Percentiles rank a stretch among this genome's conserved stretches.
Conservation (phyloP, 2,329 filamentous ascomycete species). For the Phoma herbarum region DNA sequence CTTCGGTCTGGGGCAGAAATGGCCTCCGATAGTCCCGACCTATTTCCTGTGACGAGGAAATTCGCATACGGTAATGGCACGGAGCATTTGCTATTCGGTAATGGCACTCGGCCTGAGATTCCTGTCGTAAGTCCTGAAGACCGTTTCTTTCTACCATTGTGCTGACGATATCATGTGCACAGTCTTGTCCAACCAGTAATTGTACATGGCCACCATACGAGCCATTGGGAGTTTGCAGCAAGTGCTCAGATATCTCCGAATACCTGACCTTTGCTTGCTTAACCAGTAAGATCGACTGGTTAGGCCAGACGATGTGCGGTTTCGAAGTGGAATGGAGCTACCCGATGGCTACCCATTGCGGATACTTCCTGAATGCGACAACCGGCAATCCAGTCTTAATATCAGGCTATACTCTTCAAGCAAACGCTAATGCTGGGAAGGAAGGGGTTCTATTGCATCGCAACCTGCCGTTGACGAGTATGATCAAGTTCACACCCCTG, state of each 20-base stretch:
- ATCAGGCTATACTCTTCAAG: slow-evolving; percentile 26
- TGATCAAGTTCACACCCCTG: neutral
- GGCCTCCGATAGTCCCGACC: no score
- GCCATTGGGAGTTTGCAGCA: slow-evolving; percentile 37
- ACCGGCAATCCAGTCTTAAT: slow-evolving; percentile 22
- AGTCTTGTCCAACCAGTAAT: slow-evolving; percentile 39
- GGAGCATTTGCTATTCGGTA: slow-evolving; percentile 26
- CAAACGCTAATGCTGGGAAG: no score
- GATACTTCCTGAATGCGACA: slow-evolving; percentile 36
- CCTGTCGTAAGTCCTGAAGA: slow-evolving; percentile 26
- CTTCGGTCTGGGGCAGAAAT: no score
- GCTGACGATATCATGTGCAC: no score
- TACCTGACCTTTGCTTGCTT: slow-evolving; percentile 6
- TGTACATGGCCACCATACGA: slow-evolving; percentile 42
- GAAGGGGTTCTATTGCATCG: no score
- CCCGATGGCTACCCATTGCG: slow-evolving; percentile 33
- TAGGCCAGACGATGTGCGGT: neutral
- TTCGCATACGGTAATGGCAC: slow-evolving; percentile 30
- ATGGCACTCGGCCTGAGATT: slow-evolving; percentile 34
- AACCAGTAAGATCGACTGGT: no score
- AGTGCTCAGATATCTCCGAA: slow-evolving; percentile 25
- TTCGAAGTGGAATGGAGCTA: neutral
- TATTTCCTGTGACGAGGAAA: neutral
- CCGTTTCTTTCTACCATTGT: no score
- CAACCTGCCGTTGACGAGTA: no score